These are phyloP conservation scores for Boeremia exigua DNA, from an alignment of 2,329 filamentous ascomycete genomes.

Conservation along the genomic window DNA sequence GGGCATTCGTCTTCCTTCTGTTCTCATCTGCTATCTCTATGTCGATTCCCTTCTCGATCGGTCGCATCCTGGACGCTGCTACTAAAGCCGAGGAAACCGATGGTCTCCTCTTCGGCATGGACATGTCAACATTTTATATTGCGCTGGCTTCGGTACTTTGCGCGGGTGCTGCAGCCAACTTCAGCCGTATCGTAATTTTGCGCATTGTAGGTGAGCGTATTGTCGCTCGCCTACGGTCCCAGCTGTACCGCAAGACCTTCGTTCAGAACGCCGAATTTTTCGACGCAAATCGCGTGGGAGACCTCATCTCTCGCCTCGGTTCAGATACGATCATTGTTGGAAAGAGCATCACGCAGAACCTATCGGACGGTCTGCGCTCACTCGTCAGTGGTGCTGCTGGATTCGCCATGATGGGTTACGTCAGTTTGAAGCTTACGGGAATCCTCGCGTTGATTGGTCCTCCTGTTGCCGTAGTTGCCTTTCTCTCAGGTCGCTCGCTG, in stretches of 20 bases:
- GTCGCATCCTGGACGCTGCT: slow-evolving; percentile 90
- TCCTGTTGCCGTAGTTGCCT: slow-evolving; percentile 86
- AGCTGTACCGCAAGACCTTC: slow-evolving; percentile 89
- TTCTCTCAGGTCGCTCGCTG: slow-evolving; percentile 89
- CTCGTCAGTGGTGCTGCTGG: slow-evolving; percentile 89
- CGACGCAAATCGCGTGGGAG: slow-evolving; percentile 94
- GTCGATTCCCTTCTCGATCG: slow-evolving; percentile 95
- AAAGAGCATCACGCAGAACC: slow-evolving; percentile 97
- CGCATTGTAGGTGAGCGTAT: slow-evolving; percentile 95
- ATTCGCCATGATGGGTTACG: slow-evolving; percentile 93
- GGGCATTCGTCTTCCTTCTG: slow-evolving; percentile 84
- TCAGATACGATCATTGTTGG: slow-evolving; percentile 98
- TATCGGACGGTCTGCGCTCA: slow-evolving; percentile 92
- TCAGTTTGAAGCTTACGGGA: slow-evolving; percentile 87
- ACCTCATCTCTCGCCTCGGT: slow-evolving; percentile 92
- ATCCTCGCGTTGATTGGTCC: slow-evolving; percentile 87
- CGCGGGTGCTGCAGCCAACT: slow-evolving; percentile 87
- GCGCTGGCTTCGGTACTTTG: slow-evolving; percentile 76
- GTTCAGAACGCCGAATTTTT: slow-evolving; percentile 99
- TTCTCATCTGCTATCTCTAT: slow-evolving; percentile 93
- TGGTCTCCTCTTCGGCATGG: slow-evolving; percentile 80
- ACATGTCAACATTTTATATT: slow-evolving; percentile 85
- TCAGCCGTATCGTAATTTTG: slow-evolving; percentile 89
- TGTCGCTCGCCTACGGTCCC: slow-evolving; percentile 85
- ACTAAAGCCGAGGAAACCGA: slow-evolving; percentile 71